These are phyloP conservation scores for Prunus yedoensis DNA, from an alignment of 331 rosid genomes.

Conservation along the genomic window DNA sequence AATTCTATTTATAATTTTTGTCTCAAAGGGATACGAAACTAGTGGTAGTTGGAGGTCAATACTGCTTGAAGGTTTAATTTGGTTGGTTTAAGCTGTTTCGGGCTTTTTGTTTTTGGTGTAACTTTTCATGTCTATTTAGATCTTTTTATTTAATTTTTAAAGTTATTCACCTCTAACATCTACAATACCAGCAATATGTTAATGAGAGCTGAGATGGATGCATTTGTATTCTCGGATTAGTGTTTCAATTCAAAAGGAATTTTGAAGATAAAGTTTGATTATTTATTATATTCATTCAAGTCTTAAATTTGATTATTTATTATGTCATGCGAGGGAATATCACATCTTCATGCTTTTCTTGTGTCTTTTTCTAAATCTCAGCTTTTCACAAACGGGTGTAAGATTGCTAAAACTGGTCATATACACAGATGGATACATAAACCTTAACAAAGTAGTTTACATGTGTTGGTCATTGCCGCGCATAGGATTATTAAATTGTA, in stretches of 20 bases:
- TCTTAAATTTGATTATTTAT: not conserved
- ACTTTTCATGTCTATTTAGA: constrained; percentile 17
- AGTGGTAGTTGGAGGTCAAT: constrained; percentile 45
- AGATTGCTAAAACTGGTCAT: too few relatives aligned
- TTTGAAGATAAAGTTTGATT: constrained; percentile 23
- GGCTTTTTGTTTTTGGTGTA: constrained; percentile 29
- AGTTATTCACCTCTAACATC: constrained; percentile 30
- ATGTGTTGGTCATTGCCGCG: not conserved
- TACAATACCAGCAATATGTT: constrained; percentile 34
- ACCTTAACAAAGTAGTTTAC: not conserved
- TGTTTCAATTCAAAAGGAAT: constrained; percentile 36
- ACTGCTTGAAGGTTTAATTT: constrained; percentile 38
- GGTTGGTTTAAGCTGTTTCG: constrained; percentile 47
- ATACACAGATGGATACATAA: too few relatives aligned
- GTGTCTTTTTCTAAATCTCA: too few relatives aligned
- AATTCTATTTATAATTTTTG: constrained; percentile 29
- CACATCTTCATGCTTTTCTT: too few relatives aligned
- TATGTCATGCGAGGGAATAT: too few relatives aligned
- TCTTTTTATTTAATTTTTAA: not conserved
- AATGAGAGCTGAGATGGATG: constrained; percentile 19
- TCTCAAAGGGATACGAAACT: constrained; percentile 29
- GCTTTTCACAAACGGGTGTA: too few relatives aligned
- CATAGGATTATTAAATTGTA: not conserved
- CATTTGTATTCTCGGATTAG: constrained; percentile 37
- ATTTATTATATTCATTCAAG: not conserved